Conservation (phyloP, 2,329 filamentous ascomycete genomes). For the Penicillium sp. region DNA sequence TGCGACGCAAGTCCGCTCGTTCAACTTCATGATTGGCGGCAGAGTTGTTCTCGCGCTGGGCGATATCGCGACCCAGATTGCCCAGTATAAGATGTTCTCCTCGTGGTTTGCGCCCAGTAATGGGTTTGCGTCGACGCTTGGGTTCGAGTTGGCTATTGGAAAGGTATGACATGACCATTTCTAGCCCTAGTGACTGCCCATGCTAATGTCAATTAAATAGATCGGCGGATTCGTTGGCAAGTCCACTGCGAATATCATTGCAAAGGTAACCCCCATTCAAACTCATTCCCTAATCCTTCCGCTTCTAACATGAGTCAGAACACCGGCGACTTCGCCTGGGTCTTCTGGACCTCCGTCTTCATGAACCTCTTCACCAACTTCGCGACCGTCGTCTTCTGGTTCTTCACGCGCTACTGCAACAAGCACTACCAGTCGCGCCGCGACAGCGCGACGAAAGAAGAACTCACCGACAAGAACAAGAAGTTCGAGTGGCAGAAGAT, state of each 20-base stretch:
- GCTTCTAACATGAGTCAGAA: constrained; percentile 39
- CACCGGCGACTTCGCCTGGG: constrained; percentile 65
- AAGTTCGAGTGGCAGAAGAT: constrained; percentile 62
- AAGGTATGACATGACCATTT: constrained; percentile 41
- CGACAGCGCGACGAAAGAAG: constrained; percentile 64
- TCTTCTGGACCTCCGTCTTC: constrained; percentile 67
- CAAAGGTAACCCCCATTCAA: constrained; percentile 38
- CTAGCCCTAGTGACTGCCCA: background rate
- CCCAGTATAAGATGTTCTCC: constrained; percentile 69
- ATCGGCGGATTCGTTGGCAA: constrained; percentile 66
- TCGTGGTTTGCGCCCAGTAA: constrained; percentile 67
- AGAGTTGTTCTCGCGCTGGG: constrained; percentile 61
- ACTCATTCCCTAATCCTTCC: background rate
- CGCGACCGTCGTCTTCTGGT: constrained; percentile 59
- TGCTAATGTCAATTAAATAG: constrained; percentile 17
- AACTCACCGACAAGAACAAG: constrained; percentile 64
- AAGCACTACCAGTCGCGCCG: constrained; percentile 52
- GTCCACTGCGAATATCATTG: constrained; percentile 64
- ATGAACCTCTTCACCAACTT: constrained; percentile 69
- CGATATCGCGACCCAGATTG: constrained; percentile 68
- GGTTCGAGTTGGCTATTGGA: constrained; percentile 64
- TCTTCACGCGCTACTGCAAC: constrained; percentile 59
- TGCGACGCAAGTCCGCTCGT: constrained; percentile 61
- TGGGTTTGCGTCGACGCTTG: constrained; percentile 66
- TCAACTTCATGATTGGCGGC: constrained; percentile 65